Evolutionary conservation across 1,284 basidiomycete species (phyloP).

Genomic region (Porogramme epimiltina): DNA sequence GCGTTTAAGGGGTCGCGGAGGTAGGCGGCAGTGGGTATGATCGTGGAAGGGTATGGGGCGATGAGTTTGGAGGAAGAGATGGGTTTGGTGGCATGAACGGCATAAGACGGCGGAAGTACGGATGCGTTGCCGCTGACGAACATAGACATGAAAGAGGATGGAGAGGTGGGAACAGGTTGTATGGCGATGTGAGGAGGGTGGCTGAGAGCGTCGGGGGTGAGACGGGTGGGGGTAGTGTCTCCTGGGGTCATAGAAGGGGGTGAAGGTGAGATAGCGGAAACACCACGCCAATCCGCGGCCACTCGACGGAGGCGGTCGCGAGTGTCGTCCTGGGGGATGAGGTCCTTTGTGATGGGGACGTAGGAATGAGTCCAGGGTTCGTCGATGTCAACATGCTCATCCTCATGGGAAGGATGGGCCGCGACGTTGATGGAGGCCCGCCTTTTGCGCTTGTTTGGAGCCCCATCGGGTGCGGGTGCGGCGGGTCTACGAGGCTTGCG

Average conservation of each 20-base stretch:
- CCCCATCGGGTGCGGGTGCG: slow-evolving; percentile 38
- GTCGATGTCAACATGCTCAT: slow-evolving; percentile 53
- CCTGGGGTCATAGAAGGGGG: slow-evolving; percentile 33
- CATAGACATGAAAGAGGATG: slow-evolving; percentile 38
- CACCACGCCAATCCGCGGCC: slow-evolving; percentile 69
- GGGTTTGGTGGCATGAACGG: slow-evolving; percentile 48
- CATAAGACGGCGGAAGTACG: slow-evolving; percentile 53
- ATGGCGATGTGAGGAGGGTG: slow-evolving; percentile 33
- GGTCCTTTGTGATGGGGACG: slow-evolving; percentile 49
- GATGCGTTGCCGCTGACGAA: slow-evolving; percentile 39
- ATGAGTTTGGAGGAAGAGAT: slow-evolving; percentile 53
- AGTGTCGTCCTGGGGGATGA: slow-evolving; percentile 51
- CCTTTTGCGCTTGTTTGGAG: slow-evolving; percentile 39
- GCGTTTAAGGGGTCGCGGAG: slow-evolving; percentile 68
- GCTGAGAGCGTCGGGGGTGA: slow-evolving; percentile 31
- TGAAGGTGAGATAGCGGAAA: slow-evolving; percentile 56
- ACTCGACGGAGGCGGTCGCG: slow-evolving; percentile 56
- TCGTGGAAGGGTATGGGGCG: slow-evolving; percentile 56
- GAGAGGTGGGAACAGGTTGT: slow-evolving; percentile 36
- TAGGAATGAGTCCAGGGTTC: slow-evolving; percentile 42
- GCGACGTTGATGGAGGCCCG: slow-evolving; percentile 38
- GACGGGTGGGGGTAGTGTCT: slow-evolving; percentile 33
- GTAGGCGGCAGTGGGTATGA: slow-evolving; percentile 64
- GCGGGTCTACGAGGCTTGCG: slow-evolving; percentile 45
- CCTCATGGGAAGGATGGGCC: slow-evolving; percentile 34